Percentiles rank a stretch among this genome's conserved stretches.
Conservation (phyloP, 1,284 basidiomycete genomes). For the Papiliotrema laurentii region DNA sequence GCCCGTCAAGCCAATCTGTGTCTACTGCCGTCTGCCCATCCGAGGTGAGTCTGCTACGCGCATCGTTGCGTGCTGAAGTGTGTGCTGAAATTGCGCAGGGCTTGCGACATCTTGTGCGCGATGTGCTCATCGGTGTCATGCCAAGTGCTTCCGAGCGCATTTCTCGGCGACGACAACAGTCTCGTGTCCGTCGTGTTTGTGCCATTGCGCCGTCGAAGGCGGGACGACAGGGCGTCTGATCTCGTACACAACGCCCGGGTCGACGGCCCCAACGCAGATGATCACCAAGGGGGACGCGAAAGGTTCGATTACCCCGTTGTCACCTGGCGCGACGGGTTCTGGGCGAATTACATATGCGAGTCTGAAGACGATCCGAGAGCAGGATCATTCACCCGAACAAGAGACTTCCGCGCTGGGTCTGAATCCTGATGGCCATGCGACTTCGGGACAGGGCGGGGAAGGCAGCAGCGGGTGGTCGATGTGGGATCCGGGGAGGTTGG, state of each 20-base stretch:
- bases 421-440: conserved; percentile 1
- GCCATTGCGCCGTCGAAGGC: conserved; percentile 21
- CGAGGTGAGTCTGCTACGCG: conserved; percentile 55
- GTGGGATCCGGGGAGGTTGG: conserved; percentile 4
- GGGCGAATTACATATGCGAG: neutral
- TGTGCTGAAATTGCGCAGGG: conserved; percentile 50
- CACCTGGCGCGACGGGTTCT: neutral
- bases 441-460: neutral
- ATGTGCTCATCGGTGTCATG: conserved; percentile 64
- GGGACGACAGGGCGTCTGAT: conserved; percentile 14
- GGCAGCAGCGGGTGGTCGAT: neutral
- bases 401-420: conserved; percentile 1
- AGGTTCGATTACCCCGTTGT: neutral
- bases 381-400: neutral
- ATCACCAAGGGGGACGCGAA: neutral
- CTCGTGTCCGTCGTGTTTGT: conserved; percentile 38
- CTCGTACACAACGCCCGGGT: neutral
- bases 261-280: neutral
- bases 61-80: neutral
- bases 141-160: conserved; percentile 52
- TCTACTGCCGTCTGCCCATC: conserved; percentile 70
- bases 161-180: conserved; percentile 12
- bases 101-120: conserved; percentile 63
- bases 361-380: conserved; percentile 4
- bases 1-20: conserved; percentile 56